These are phyloP conservation scores for Endocarpon pusillum DNA, from an alignment of 495 filamentous ascomycete genomes.

Conservation along the genomic window DNA sequence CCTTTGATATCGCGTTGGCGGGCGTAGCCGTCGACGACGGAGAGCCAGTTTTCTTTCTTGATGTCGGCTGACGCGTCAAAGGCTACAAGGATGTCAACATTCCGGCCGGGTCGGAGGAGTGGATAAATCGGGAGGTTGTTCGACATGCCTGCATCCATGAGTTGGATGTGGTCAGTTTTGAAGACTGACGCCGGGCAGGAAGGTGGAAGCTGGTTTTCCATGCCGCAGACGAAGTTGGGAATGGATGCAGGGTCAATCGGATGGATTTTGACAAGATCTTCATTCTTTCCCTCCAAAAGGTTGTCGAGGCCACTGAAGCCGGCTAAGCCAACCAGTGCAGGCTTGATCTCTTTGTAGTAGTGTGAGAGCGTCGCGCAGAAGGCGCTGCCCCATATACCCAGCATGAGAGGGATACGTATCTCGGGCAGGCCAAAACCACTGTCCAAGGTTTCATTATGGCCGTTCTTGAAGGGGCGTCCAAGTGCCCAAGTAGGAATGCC, in stretches of 20 bases:
- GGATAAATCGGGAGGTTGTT: conserved; percentile 96
- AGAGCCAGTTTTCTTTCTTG: conserved; percentile 82
- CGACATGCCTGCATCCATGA: conserved; percentile 97
- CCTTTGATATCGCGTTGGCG: conserved; percentile 74
- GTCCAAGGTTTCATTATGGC: conserved; percentile 38
- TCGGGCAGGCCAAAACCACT: conserved; percentile 57
- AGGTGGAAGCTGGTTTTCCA: conserved; percentile 54
- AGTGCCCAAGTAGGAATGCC: conserved; percentile 92
- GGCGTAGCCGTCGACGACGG: conserved; percentile 81
- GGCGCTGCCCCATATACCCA: conserved; percentile 89
- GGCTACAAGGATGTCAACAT: conserved; percentile 80
- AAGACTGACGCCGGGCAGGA: conserved; percentile 62
- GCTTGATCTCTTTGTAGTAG: conserved; percentile 86
- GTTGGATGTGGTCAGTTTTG: conserved; percentile 49
- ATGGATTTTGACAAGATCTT: conserved; percentile 75
- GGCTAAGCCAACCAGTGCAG: conserved; percentile 51
- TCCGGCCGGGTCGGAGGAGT: conserved; percentile 66
- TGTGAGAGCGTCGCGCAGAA: conserved; percentile 91
- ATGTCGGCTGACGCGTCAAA: conserved; percentile 79
- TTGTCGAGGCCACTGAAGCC: conserved; percentile 67
- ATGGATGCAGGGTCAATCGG: conserved; percentile 79
- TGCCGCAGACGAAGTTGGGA: conserved; percentile 71
- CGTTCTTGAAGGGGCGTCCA: conserved; percentile 63
- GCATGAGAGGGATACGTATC: conserved; percentile 55
- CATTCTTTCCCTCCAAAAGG: conserved; percentile 65